Conservation (phyloP, 306 rosid species). For the Rosa rugosa region DNA sequence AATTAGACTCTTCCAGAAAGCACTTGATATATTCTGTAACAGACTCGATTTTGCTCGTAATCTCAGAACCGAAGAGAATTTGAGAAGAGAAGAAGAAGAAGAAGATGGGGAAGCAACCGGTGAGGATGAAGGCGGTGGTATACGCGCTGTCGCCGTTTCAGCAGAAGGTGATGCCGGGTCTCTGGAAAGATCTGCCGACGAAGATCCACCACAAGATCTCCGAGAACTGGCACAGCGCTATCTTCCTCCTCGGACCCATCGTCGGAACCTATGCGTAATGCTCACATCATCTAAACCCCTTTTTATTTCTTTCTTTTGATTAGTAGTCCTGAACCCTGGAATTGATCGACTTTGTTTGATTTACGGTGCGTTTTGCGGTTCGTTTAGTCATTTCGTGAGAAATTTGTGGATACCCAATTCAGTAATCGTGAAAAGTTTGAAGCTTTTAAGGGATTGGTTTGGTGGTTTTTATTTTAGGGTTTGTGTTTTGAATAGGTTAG, state of each 20-base stretch:
- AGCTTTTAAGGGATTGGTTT: neutral
- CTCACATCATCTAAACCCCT: neutral
- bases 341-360: neutral
- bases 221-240: slow-evolving; percentile 68
- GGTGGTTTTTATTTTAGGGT: neutral
- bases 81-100: too few relatives aligned
- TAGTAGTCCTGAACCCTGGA: neutral
- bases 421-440: neutral
- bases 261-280: slow-evolving; percentile 52
- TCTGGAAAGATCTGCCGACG: slow-evolving; percentile 69
- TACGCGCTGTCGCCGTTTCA: slow-evolving; percentile 76
- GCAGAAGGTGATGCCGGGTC: slow-evolving; percentile 72
- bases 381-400: too few relatives aligned
- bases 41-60: too few relatives aligned
- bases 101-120: slow-evolving; percentile 53
- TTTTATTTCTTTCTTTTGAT: neutral
- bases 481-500: too few relatives aligned
- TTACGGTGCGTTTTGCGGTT: neutral
- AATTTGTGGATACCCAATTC: neutral
- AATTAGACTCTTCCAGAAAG: too few relatives aligned
- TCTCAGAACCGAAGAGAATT: too few relatives aligned
- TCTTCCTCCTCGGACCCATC: slow-evolving; percentile 58
- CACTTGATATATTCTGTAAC: too few relatives aligned
- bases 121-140: slow-evolving; percentile 65
- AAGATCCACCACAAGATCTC: slow-evolving; percentile 80